Conservation (phyloP, 805 yeast genomes). For the Saturnispora gosingensis region DNA sequence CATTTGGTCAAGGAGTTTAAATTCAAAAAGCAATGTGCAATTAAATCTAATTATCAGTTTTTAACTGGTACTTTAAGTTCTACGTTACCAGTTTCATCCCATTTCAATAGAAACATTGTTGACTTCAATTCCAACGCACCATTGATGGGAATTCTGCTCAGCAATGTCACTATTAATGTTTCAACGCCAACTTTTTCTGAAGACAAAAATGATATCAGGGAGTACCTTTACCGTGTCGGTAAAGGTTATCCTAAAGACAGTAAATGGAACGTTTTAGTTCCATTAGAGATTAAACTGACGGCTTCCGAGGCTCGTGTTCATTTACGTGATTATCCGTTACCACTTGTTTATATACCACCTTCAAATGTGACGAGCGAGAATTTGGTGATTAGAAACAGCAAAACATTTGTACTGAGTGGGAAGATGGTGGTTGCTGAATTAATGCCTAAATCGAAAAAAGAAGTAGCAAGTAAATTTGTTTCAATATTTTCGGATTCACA, state of each 20-base stretch:
- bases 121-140: constrained; percentile 41
- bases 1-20: constrained; percentile 44
- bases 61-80: constrained; percentile 33
- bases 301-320: constrained; percentile 60
- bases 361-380: constrained; percentile 5
- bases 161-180: constrained; percentile 37
- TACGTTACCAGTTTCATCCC: constrained; percentile 28
- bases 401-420: constrained; percentile 33
- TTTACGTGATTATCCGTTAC: constrained; percentile 79
- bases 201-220: constrained; percentile 36
- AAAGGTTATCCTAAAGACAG: constrained; percentile 75
- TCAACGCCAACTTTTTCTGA: constrained; percentile 39
- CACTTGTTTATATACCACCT: constrained; percentile 62
- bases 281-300: constrained; percentile 47
- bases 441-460: constrained; percentile 38
- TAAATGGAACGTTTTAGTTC: constrained; percentile 57
- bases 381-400: constrained; percentile 3
- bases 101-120: constrained; percentile 37
- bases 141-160: constrained; percentile 38
- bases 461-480: constrained; percentile 50
- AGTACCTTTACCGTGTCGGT: constrained; percentile 64
- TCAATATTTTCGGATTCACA: constrained; percentile 45
- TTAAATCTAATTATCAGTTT: constrained; percentile 31
- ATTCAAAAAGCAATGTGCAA: constrained; percentile 31
- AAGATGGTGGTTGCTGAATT: constrained; percentile 64